A percentile compares a stretch with the other conserved stretches of the same genome.
These are phyloP conservation scores for Starmerella bombicola DNA, from an alignment of 805 yeast genomes.

Conservation along the genomic window DNA sequence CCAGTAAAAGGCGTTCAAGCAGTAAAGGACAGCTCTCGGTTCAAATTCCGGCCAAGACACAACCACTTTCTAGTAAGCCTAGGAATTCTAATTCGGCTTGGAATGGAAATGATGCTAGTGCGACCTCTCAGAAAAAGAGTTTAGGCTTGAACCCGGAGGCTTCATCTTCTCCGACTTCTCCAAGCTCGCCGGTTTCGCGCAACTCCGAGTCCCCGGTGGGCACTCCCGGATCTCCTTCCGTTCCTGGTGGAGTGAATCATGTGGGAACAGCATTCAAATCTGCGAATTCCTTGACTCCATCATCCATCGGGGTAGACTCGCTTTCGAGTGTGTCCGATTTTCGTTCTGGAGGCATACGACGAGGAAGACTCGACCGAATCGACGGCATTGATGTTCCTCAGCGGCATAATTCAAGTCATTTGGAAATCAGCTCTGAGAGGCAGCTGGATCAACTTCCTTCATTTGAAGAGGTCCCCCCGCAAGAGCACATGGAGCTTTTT, in stretches of 20 bases:
- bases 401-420: slow-evolving; percentile 83
- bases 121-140: background rate
- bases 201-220: background rate
- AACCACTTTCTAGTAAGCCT: background rate
- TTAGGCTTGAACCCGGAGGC: background rate
- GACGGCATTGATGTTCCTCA: slow-evolving; percentile 78
- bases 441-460: slow-evolving; percentile 66
- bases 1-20: slow-evolving; percentile 11
- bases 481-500: slow-evolving; percentile 67
- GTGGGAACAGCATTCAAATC: background rate
- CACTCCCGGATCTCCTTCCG: background rate
- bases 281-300: background rate
- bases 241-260: background rate
- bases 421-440: slow-evolving; percentile 61
- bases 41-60: background rate
- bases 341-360: slow-evolving; percentile 7
- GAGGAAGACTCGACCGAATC: slow-evolving; percentile 39
- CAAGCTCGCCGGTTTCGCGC: background rate
- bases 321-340: background rate
- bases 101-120: background rate
- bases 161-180: background rate
- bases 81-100: background rate
- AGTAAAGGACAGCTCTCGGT: background rate
- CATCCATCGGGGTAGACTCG: background rate
- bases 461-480: slow-evolving; percentile 78